These are phyloP conservation scores for Wickerhamomyces chambardii DNA, from an alignment of 805 yeast species.

Conservation along the genomic window DNA sequence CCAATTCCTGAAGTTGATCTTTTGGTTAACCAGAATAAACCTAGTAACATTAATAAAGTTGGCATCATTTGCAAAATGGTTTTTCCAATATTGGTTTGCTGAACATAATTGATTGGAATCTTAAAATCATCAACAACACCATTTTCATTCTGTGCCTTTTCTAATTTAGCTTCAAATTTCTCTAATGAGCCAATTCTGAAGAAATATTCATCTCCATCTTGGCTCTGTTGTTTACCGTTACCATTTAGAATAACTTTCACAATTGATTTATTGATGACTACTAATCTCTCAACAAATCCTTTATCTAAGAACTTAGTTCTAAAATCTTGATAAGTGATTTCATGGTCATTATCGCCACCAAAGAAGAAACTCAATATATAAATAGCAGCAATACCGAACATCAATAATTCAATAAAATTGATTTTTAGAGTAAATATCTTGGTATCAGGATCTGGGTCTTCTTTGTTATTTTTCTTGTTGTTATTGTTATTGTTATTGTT, in stretches of 20 bases:
- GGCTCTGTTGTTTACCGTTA: constrained; percentile 41
- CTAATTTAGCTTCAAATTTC: constrained; percentile 72
- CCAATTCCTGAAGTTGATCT: constrained; percentile 39
- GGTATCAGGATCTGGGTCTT: constrained; percentile 21
- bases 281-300: constrained; percentile 64
- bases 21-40: constrained; percentile 74
- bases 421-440: constrained; percentile 20
- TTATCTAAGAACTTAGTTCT: constrained; percentile 64
- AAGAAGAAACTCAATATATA: constrained; percentile 20
- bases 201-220: constrained; percentile 28
- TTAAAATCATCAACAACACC: constrained; percentile 52
- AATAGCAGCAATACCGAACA: constrained; percentile 21
- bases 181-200: constrained; percentile 90
- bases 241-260: constrained; percentile 68
- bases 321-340: constrained; percentile 91
- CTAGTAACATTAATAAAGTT: constrained; percentile 83
- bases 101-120: constrained; percentile 74
- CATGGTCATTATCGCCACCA: constrained; percentile 27
- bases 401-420: constrained; percentile 24
- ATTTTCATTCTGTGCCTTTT: constrained; percentile 64
- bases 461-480: constrained; percentile 3
- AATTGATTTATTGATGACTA: constrained; percentile 67
- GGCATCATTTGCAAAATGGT: constrained; percentile 73
- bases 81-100: constrained; percentile 58
- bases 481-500: too few relatives aligned